Base-by-base conservation (phyloP, 2,329 filamentous ascomycete species). In the Pseudogymnoascus sp. region DNA sequence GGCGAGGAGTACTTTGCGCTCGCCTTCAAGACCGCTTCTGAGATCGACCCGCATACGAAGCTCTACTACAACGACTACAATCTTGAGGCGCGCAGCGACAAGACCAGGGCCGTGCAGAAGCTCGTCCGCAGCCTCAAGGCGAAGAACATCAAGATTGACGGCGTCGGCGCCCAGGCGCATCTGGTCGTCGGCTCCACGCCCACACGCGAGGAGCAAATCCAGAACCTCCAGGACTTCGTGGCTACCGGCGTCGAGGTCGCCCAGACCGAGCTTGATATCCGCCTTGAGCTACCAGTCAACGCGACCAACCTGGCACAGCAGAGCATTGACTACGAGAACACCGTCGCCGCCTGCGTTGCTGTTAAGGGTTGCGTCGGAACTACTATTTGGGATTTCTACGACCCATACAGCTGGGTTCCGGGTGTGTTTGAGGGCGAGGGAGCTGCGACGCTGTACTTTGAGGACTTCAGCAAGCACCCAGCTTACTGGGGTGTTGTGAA, bases 51-150 rank as follows among this genome's bases (percentile, higher is more conserved):
- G 0, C 70, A 75, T 21, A 80, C 83, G 23, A 86, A 85, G 75
- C 76, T 88, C 33, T 86, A 84, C 71, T 83, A 83, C 74, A 86
- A 86, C 72, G 83, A 86, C 73, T 88, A 87, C 77, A 85, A 83
- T 73, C 82, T 87, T 66, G 85, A 88, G 73, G 76, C 74, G 60
- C 75, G 77, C 61, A 74, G 75, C 13, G 71, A 76, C 62, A 84
- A 84, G 74, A 75, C 77, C 35, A 74, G 72, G 0, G 77, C 78
- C 1, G 67, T 78, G 7, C 72, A 77, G 21, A 77, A 67, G 2
- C 64, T 84, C 21, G 76, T 84, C 64, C 70, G 76, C 64, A 73
- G 78, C 23, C 67, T 83, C 60, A 74, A 80, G 67, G 68, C 73
- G 3, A 77, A 79, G 7, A 80, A 82, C 13, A 78, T 79, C n/a